Evolutionary conservation across 1,139 yeast genomes (phyloP).

Genomic region (Hyphopichia fennica): DNA sequence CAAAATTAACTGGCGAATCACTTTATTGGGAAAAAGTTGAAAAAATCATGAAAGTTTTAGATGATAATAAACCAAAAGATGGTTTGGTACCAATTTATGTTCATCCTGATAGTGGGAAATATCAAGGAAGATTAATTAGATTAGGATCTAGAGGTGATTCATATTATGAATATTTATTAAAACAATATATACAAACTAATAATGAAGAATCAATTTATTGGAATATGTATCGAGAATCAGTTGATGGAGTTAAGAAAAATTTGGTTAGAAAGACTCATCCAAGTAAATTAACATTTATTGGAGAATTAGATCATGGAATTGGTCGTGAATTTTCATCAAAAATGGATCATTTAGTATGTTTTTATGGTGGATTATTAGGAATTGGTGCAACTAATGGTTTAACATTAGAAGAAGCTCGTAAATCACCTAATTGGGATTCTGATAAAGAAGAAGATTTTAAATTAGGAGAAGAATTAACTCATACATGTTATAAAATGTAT

Average conservation of each 20-base stretch:
- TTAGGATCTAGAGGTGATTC: constrained; percentile 93
- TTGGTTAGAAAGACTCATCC: constrained; percentile 65
- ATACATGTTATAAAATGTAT: constrained; percentile 85
- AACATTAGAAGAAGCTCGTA: constrained; percentile 43
- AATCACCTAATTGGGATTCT: constrained; percentile 34
- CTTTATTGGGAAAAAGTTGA: constrained; percentile 81
- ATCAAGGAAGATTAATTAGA: constrained; percentile 64
- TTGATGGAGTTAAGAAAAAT: constrained; percentile 66
- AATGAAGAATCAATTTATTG: constrained; percentile 60
- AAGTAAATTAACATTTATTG: constrained; percentile 64
- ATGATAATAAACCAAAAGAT: constrained; percentile 54
- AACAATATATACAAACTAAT: constrained; percentile 81
- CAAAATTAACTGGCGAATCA: constrained; percentile 76
- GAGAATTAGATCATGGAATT: constrained; percentile 75
- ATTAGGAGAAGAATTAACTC: constrained; percentile 73
- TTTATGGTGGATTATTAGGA: constrained; percentile 87
- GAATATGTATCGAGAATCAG: constrained; percentile 76
- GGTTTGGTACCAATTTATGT: constrained; percentile 86
- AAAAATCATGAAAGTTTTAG: constrained; percentile 65
- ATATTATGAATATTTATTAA: constrained; percentile 84
- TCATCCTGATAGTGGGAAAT: constrained; percentile 71
- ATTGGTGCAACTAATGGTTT: constrained; percentile 82
- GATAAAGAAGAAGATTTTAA: constrained; percentile 53
- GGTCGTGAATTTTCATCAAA: constrained; percentile 61
- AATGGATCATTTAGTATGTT: constrained; percentile 95